These are phyloP conservation scores for Cystofilobasidium capitatum DNA, from an alignment of 768 basidiomycete genomes.

Conservation along the genomic window DNA sequence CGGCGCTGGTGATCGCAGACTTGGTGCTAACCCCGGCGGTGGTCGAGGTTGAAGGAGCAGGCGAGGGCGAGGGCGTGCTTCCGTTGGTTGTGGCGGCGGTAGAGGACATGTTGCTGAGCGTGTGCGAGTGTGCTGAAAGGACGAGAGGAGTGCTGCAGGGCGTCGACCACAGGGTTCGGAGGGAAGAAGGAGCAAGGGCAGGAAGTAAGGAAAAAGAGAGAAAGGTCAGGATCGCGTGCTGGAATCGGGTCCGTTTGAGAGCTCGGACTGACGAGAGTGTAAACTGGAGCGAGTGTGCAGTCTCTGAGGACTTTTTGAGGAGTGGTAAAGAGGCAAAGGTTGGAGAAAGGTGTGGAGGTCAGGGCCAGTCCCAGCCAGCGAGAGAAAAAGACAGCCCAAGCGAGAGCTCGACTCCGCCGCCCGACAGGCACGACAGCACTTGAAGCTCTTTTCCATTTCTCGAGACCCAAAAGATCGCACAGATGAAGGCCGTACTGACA, in stretches of 20 bases:
- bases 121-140: not conserved
- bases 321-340: not conserved
- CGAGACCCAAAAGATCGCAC: not conserved
- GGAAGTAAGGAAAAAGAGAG: constrained; percentile 30
- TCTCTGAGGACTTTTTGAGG: not conserved
- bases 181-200: not conserved
- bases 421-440: too few relatives aligned
- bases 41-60: not conserved
- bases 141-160: too few relatives aligned
- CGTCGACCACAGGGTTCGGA: constrained; percentile 9
- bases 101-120: constrained; percentile 10
- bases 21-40: constrained; percentile 6
- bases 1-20: constrained; percentile 20
- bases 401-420: too few relatives aligned
- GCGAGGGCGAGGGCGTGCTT: not conserved
- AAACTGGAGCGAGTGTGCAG: not conserved
- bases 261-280: constrained; percentile 26
- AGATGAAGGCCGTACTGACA: constrained; percentile 25
- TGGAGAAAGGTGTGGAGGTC: too few relatives aligned
- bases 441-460: too few relatives aligned
- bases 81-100: not conserved
- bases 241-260: not conserved
- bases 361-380: too few relatives aligned
- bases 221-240: constrained; percentile 30
- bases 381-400: too few relatives aligned